A percentile compares a stretch with the other conserved stretches of the same genome.
Conservation (phyloP, 164 flowering plant genomes). For the Litsea cubeba region DNA sequence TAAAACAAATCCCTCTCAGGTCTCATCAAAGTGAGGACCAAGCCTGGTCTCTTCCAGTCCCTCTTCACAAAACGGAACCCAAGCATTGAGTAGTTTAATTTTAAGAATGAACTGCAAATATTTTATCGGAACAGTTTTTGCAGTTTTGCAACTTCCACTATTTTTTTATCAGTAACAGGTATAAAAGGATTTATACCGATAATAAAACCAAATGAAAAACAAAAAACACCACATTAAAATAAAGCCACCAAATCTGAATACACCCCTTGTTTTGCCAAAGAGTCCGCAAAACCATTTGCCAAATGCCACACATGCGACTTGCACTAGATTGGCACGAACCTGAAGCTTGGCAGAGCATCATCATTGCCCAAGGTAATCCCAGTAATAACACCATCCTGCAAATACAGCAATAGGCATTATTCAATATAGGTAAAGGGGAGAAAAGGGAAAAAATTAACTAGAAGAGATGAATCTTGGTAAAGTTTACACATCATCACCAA, state of each 20-base stretch:
- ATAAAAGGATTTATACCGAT: background rate
- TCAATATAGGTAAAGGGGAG: background rate
- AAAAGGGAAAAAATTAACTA: background rate
- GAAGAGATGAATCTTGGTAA: background rate
- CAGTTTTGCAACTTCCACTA: no score
- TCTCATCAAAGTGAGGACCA: no score
- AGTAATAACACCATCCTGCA: slow-evolving; percentile 1
- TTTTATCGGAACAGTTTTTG: no score
- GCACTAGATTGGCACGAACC: background rate
- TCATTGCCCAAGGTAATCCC: background rate
- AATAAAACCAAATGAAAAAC: no score
- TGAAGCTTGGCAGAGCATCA: background rate
- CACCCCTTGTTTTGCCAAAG: no score
- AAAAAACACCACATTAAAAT: background rate
- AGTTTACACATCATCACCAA: background rate
- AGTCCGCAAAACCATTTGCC: background rate
- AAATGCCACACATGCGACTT: background rate
- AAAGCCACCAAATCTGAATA: no score
- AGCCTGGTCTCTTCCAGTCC: no score
- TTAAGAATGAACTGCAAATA: no score
- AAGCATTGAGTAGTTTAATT: no score
- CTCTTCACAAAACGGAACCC: no score
- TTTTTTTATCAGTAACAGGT: no score
- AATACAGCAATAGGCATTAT: background rate
- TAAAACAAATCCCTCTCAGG: no score